Percentiles rank a stretch among this genome's conserved stretches.
Conservation (phyloP, 495 filamentous ascomycete species). For the Hypoxylon fragiforme region DNA sequence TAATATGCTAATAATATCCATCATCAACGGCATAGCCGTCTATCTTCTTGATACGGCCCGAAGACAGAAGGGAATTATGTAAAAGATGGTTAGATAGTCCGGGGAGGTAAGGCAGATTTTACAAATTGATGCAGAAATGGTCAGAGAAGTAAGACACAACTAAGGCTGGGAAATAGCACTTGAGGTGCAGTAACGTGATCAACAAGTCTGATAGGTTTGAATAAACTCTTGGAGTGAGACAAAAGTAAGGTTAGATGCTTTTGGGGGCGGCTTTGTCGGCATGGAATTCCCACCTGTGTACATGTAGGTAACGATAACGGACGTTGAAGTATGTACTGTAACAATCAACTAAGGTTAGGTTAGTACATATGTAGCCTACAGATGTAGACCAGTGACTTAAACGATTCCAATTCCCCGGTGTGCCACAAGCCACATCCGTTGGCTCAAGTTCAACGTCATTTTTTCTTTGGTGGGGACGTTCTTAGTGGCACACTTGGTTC, state of each 20-base stretch:
- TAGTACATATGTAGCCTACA: too few relatives aligned
- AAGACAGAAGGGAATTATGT: too few relatives aligned
- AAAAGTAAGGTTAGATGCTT: conserved; percentile 16
- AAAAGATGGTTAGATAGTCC: too few relatives aligned
- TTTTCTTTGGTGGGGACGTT: too few relatives aligned
- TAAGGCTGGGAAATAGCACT: conserved; percentile 25
- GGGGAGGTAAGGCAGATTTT: conserved; percentile 34
- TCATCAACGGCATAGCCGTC: conserved; percentile 7
- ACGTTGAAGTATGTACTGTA: too few relatives aligned
- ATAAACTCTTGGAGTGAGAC: conserved; percentile 26
- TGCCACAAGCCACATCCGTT: conserved; percentile 7
- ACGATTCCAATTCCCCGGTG: too few relatives aligned
- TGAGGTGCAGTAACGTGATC: conserved; percentile 10
- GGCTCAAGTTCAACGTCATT: too few relatives aligned
- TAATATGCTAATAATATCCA: conserved; percentile 22
- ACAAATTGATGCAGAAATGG: conserved; percentile 29
- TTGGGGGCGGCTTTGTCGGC: conserved; percentile 26
- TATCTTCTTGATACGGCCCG: conserved; percentile 5
- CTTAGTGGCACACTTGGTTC: conserved; percentile 10
- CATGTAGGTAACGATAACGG: too few relatives aligned
- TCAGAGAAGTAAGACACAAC: conserved; percentile 34
- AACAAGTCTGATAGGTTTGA: conserved; percentile 27
- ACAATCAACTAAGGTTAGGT: too few relatives aligned
- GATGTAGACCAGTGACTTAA: too few relatives aligned
- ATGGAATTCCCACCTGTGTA: neutral